Conservation (phyloP, 192 early-diverging fungal genomes). For the Linnemannia zychae region DNA sequence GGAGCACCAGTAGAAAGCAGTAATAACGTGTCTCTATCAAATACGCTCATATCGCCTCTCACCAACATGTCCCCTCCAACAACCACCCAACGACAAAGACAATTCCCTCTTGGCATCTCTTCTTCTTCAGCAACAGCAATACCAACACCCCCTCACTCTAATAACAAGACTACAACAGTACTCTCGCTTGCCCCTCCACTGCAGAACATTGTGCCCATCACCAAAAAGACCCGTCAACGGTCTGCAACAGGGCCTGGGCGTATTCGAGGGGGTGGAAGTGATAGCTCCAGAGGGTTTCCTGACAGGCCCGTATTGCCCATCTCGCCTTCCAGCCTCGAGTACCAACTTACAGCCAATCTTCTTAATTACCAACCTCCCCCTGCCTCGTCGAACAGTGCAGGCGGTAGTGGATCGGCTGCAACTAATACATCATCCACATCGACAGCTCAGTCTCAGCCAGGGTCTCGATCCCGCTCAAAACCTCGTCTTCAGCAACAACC, state of each 20-base stretch:
- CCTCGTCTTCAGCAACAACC: slow-evolving; percentile 9
- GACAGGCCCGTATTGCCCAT: slow-evolving; percentile 28
- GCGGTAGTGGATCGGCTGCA: background rate
- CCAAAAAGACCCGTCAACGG: slow-evolving; percentile 13
- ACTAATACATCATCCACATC: background rate
- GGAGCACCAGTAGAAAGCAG: background rate
- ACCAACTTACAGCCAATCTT: slow-evolving; percentile 44
- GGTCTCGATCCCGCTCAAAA: slow-evolving; percentile 30
- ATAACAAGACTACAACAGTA: background rate
- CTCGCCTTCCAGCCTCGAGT: slow-evolving; percentile 51
- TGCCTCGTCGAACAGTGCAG: background rate
- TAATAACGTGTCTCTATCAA: background rate
- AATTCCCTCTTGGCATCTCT: background rate
- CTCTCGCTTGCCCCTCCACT: background rate
- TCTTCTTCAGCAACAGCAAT: background rate
- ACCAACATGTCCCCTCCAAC: slow-evolving; percentile 1
- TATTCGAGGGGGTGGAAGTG: background rate
- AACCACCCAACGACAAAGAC: background rate
- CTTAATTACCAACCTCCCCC: slow-evolving; percentile 14
- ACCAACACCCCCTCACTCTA: background rate
- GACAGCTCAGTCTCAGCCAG: background rate
- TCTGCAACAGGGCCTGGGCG: background rate
- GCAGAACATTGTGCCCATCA: slow-evolving; percentile 1
- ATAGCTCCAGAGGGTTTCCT: background rate
- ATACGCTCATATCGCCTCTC: background rate